These are phyloP conservation scores for Penicillium manginii DNA, from an alignment of 495 filamentous ascomycete genomes.

Conservation along the genomic window DNA sequence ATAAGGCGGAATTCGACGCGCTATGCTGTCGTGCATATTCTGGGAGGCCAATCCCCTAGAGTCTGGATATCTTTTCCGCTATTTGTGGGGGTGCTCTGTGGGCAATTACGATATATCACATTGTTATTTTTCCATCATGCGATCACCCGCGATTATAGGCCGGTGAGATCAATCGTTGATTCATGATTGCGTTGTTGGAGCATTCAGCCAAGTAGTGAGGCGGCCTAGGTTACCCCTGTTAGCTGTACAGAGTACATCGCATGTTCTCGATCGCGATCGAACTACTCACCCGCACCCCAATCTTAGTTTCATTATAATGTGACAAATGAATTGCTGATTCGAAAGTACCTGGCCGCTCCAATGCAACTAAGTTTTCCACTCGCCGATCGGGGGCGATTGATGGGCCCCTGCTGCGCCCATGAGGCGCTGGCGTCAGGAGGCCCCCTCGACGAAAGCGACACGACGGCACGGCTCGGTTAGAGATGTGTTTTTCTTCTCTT, in stretches of 20 bases:
- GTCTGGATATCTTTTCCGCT: conserved; percentile 16
- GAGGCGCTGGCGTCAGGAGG: background rate
- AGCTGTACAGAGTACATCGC: background rate
- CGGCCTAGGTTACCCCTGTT: conserved; percentile 2
- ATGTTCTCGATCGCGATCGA: background rate
- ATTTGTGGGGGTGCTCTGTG: background rate
- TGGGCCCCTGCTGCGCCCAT: background rate
- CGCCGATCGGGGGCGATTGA: conserved; percentile 2
- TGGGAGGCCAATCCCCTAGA: conserved; percentile 9
- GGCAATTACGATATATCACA: conserved; percentile 18
- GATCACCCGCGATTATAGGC: conserved; percentile 1
- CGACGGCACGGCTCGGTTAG: background rate
- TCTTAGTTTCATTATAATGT: background rate
- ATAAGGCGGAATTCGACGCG: conserved; percentile 17
- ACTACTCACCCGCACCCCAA: background rate
- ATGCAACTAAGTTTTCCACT: background rate
- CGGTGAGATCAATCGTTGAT: background rate
- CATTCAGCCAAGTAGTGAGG: conserved; percentile 1
- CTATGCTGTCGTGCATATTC: conserved; percentile 26
- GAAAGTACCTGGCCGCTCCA: background rate
- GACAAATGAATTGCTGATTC: background rate
- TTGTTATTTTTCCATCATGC: background rate
- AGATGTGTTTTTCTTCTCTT: background rate
- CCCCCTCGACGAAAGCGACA: background rate
- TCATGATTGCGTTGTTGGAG: conserved; percentile 10